Evolutionary conservation across 371 early-diverging fungal species (phyloP).

Genomic region (Mucor irregularis): DNA sequence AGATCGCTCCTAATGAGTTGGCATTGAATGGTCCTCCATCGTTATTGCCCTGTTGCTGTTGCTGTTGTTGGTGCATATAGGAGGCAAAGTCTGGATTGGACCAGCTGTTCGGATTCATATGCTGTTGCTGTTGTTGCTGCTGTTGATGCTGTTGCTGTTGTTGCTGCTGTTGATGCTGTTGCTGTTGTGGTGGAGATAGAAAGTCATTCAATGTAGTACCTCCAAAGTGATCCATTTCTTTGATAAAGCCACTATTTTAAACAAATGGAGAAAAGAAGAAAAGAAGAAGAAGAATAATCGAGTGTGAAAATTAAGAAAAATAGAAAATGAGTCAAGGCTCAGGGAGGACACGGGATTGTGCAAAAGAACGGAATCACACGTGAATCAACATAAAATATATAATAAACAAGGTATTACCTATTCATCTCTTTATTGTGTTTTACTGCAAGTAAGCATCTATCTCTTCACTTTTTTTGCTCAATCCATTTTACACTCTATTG

Average conservation of each 20-base stretch:
- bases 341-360: constrained; percentile 11
- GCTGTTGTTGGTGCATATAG: not conserved
- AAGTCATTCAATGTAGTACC: not conserved
- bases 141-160: not conserved
- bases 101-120: too few species aligned
- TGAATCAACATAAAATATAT: constrained; percentile 4
- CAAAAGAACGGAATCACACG: constrained; percentile 12
- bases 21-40: not conserved
- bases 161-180: not conserved
- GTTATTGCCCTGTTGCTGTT: not conserved
- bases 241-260: not conserved
- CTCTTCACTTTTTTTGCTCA: not conserved
- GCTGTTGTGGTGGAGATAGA: not conserved
- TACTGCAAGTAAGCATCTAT: not conserved
- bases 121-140: not conserved
- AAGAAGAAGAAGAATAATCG: not conserved
- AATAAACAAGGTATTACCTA: not conserved
- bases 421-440: not conserved
- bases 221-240: constrained; percentile 8
- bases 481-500: too few species aligned
- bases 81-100: not conserved
- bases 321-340: not conserved
- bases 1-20: constrained; percentile 14
- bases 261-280: not conserved
- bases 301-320: constrained; percentile 1